These are phyloP conservation scores for Sporisorium scitamineum DNA, from an alignment of 1,284 basidiomycete species.

Conservation along the genomic window DNA sequence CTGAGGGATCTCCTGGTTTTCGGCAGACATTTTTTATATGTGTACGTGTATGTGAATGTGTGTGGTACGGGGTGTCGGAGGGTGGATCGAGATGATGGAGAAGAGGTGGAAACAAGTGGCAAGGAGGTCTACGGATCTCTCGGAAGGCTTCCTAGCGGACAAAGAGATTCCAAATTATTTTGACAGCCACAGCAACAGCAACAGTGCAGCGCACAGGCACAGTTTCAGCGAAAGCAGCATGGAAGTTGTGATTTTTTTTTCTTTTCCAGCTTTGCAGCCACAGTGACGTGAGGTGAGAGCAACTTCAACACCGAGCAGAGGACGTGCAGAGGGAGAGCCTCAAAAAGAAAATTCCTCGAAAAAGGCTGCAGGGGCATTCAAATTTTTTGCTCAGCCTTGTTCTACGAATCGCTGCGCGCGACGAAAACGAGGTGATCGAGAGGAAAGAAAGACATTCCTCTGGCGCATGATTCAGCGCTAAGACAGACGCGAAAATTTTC, in stretches of 20 bases:
- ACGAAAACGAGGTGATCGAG: conserved; percentile 43
- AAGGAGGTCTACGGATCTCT: conserved; percentile 3
- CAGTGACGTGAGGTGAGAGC: conserved; percentile 1
- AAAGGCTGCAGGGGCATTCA: conserved; percentile 20
- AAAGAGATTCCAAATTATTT: conserved; percentile 1
- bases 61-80: background rate
- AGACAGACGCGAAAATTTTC: conserved; percentile 37
- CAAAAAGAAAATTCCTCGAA: background rate
- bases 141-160: conserved; percentile 11
- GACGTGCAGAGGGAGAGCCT: background rate
- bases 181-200: background rate
- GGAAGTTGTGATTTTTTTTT: background rate
- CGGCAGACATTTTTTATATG: conserved; percentile 49
- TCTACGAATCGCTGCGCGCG: conserved; percentile 1
- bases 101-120: conserved; percentile 8
- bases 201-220: background rate
- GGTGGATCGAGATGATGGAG: conserved; percentile 5
- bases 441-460: conserved; percentile 41
- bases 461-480: conserved; percentile 21
- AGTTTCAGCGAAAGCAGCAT: background rate
- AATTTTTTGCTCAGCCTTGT: conserved; percentile 33
- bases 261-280: background rate
- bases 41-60: conserved; percentile 1
- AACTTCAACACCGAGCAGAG: conserved; percentile 23
- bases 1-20: conserved; percentile 76